Evolutionary conservation across 1,284 basidiomycete species (phyloP), one percentile per base, ranked within the genome.

Genomic region (Apiotrichum montevideense): DNA sequence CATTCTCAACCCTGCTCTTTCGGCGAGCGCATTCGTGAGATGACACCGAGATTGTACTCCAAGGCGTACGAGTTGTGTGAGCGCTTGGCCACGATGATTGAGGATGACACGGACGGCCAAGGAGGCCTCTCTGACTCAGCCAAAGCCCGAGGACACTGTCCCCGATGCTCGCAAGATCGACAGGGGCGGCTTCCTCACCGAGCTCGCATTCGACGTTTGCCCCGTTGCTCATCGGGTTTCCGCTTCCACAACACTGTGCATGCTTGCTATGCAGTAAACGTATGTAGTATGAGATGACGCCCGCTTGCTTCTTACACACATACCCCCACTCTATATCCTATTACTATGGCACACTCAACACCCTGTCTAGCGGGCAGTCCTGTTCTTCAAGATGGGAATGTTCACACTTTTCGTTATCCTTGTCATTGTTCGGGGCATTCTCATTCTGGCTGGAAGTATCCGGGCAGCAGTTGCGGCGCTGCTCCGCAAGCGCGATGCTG

Each of bases 141-240:
- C 57, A 1, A 43, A 41, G 37, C 51, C 58, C 35, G 54, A 51
- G 41, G 59, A 61, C 51, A 34, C 47, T n/a, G 56, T 61, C 10
- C 51, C 51, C 13, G 59, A 54, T 6, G 52, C 48, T 5, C 53
- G 59, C 41, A 57, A 57, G 51, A 49, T 61, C 33, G 52, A 61
- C 42, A 47, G 55, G 43, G 29, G 40, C 48, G 44, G 45, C n/a
- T 47, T 47, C 37, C 48, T 56, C 41, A 53, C 45, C 41, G 46
- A 83, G 82, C 77, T 87, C 6, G 84, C 84, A 1, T 77, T 87
- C 14, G 86, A 87, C 63, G 79, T 84, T 21, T 21, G 21, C 21
- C 21, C 29, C 29, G 29, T 29, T 29, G 29, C 29, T 29, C 29
- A 29, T 29, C 29, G 29, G 29, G 29, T 29, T 29, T 29, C 29